Evolutionary conservation across 306 rosid genomes (phyloP).

Genomic region (Mimosa pudica): DNA sequence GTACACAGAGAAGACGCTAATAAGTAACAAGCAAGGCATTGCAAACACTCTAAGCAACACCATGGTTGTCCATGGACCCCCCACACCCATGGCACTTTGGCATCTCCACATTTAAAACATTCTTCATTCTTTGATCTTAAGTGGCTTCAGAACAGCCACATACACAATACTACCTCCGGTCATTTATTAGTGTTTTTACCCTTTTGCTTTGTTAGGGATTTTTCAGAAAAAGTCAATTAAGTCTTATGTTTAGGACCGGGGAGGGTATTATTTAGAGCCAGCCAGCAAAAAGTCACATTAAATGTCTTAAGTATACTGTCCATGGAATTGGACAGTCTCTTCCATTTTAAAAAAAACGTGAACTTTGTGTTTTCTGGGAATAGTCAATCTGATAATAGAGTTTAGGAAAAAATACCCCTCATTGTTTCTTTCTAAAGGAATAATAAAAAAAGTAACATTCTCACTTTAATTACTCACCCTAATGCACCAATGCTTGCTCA

Average conservation of each 20-base stretch:
- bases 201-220: too few relatives aligned
- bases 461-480: not conserved
- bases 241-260: too few relatives aligned
- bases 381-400: not conserved
- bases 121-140: not conserved
- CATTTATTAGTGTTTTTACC: too few relatives aligned
- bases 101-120: not conserved
- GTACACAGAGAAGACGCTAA: not conserved
- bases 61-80: not conserved
- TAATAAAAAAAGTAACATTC: constrained; percentile 1
- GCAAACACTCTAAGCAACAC: not conserved
- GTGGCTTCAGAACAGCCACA: not conserved
- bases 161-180: too few relatives aligned
- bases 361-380: not conserved
- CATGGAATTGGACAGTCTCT: not conserved
- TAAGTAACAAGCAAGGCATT: not conserved
- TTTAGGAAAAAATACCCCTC: not conserved
- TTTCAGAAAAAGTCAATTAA: too few relatives aligned
- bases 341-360: not conserved
- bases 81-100: not conserved
- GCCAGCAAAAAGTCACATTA: not conserved
- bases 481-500: not conserved
- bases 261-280: not conserved
- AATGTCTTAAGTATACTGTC: not conserved
- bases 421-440: not conserved